Conservation (phyloP, 495 filamentous ascomycete genomes). For the Penicillium coprophilum region DNA sequence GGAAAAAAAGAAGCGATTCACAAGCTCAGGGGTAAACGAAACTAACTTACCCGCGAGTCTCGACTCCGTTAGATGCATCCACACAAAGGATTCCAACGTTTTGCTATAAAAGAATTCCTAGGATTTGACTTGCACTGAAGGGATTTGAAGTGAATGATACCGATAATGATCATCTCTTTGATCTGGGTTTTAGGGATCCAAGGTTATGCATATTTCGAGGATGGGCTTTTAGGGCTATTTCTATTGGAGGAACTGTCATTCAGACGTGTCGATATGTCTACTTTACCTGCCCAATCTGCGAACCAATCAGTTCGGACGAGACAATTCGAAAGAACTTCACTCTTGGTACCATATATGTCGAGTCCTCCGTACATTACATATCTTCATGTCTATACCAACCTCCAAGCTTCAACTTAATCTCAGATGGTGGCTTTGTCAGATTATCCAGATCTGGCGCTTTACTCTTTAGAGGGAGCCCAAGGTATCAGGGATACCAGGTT, state of each 20-base stretch:
- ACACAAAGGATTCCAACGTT: constrained; percentile 4
- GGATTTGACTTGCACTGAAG: too few relatives aligned
- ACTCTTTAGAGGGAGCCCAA: neutral
- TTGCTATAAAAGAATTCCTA: neutral
- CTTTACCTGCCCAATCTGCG: neutral
- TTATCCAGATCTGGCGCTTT: neutral
- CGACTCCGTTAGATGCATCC: constrained; percentile 11
- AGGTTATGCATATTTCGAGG: constrained; percentile 8
- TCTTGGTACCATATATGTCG: neutral
- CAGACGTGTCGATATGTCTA: constrained; percentile 5
- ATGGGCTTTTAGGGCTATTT: neutral
- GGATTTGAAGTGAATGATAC: constrained; percentile 24
- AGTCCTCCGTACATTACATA: neutral
- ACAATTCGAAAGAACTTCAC: too few relatives aligned
- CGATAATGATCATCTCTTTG: constrained; percentile 27
- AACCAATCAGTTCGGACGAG: constrained; percentile 9
- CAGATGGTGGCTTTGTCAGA: neutral
- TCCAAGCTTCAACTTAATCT: neutral
- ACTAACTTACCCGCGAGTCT: constrained; percentile 18
- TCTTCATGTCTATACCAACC: neutral
- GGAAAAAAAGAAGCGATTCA: constrained; percentile 17
- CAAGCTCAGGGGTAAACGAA: constrained; percentile 23
- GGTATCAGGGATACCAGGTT: neutral
- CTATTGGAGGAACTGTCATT: neutral
- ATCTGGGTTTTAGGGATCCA: constrained; percentile 17